A percentile compares a stretch with the other conserved stretches of the same genome.
Conservation (phyloP, 2,329 filamentous ascomycete genomes). For the Trichoderma citrinoviride region DNA sequence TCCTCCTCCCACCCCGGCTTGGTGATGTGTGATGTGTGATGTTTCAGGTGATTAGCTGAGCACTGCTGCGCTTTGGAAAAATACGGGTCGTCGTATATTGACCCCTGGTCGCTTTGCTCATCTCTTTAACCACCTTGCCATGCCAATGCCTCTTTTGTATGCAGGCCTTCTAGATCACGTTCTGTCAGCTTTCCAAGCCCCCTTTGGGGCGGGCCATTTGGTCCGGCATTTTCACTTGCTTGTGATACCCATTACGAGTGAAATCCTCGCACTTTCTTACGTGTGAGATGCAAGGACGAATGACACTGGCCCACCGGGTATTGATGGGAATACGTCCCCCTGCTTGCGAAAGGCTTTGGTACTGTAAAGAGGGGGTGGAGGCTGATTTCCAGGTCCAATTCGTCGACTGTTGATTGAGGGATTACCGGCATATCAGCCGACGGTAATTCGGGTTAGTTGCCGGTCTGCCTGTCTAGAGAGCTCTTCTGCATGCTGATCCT, state of each 20-base stretch:
- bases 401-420: neutral
- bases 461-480: neutral
- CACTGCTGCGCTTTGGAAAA: neutral
- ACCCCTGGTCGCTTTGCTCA: neutral
- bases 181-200: neutral
- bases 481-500: neutral
- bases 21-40: neutral
- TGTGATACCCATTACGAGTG: neutral
- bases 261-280: too few species aligned
- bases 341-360: neutral
- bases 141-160: neutral
- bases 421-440: constrained; percentile 5
- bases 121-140: neutral
- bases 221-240: too few species aligned
- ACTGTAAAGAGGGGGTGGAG: neutral
- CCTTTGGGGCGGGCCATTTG: too few species aligned
- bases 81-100: neutral
- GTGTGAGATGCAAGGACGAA: neutral
- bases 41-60: constrained; percentile 15
- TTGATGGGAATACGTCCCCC: neutral
- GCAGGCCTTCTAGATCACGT: neutral
- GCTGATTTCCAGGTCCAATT: neutral
- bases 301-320: neutral
- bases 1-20: neutral
- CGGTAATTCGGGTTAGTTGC: neutral